Percentiles rank a stretch among this genome's conserved stretches.
Conservation (phyloP, 2,329 filamentous ascomycete species). For the Lojkania enalia region DNA sequence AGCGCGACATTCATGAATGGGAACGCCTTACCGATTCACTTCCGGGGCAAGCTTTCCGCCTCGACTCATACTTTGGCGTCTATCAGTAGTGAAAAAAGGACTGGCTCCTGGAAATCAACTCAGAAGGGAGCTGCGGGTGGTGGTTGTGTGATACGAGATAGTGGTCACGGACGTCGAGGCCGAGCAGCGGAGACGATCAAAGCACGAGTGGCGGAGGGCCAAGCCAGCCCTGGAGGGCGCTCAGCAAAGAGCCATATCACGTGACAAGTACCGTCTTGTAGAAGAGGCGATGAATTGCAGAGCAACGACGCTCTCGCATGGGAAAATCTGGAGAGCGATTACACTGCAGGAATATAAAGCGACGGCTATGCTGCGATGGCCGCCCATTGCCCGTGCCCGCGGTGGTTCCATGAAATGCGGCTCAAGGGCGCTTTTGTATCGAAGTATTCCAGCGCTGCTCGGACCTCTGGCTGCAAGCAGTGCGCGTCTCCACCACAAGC, state of each 20-base stretch:
- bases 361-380: no score
- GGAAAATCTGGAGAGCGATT: no score
- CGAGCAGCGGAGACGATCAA: not conserved
- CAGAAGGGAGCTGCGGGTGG: slow-evolving; percentile 15
- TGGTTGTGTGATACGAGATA: slow-evolving; percentile 12
- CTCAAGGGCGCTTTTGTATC: not conserved
- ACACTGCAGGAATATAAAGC: no score
- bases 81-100: slow-evolving; percentile 23
- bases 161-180: slow-evolving; percentile 4
- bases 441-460: not conserved
- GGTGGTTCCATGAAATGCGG: not conserved
- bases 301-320: no score
- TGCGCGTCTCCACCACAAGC: slow-evolving; percentile 4
- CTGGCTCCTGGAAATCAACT: slow-evolving; percentile 24
- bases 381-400: not conserved
- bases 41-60: slow-evolving; percentile 97
- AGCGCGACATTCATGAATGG: slow-evolving; percentile 14
- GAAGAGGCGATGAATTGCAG: not conserved
- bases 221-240: not conserved
- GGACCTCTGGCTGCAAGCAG: not conserved
- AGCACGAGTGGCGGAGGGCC: slow-evolving; percentile 1
- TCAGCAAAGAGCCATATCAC: no score
- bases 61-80: slow-evolving; percentile 81
- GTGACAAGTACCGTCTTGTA: not conserved
- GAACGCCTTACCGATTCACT: slow-evolving; percentile 86